phyloP scores from a whole-genome alignment of 352 stramenopile species.

The Hyphochytrium catenoides region DNA sequence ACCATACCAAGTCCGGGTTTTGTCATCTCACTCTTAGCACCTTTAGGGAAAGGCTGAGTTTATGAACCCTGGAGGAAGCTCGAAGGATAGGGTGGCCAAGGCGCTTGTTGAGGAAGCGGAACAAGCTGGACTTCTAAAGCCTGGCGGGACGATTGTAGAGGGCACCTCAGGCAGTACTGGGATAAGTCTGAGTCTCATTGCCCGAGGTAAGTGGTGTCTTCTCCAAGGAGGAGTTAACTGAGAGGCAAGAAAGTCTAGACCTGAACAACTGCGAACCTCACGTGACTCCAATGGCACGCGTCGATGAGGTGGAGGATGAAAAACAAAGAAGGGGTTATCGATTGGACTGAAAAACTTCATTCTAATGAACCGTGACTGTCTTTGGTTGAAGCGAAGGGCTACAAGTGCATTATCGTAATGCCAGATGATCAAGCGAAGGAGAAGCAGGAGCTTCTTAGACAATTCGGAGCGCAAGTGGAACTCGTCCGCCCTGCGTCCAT shows the following conservation, averaged over 20 bases:
- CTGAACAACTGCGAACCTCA: not conserved
- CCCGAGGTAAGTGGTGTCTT: constrained; percentile 30
- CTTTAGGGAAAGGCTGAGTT: constrained; percentile 78
- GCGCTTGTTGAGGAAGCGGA: constrained; percentile 85
- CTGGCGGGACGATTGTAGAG: constrained; percentile 83
- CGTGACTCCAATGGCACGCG: not conserved
- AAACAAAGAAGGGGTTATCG: not conserved
- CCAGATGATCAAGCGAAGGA: constrained; percentile 89
- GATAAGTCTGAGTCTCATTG: constrained; percentile 84
- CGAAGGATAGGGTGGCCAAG: constrained; percentile 87
- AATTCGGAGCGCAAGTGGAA: constrained; percentile 61
- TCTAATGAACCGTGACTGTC: too few relatives aligned
- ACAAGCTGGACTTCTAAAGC: constrained; percentile 42
- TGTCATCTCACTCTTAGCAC: constrained; percentile 2
- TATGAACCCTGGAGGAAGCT: constrained; percentile 87
- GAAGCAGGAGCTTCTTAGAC: constrained; percentile 44
- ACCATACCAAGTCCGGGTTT: constrained; percentile 11
- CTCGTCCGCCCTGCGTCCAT: constrained; percentile 77
- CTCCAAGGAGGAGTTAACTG: too few relatives aligned
- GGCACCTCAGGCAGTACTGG: constrained; percentile 92
- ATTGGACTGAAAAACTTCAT: not conserved
- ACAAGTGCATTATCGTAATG: constrained; percentile 87
- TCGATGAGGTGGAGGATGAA: not conserved
- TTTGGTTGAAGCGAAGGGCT: constrained; percentile 62
- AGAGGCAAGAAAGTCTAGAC: too few relatives aligned